Evolutionary conservation across 352 stramenopile genomes (phyloP), one percentile per base, ranked within the genome.

Genomic region (Phytophthora agathidicida): DNA sequence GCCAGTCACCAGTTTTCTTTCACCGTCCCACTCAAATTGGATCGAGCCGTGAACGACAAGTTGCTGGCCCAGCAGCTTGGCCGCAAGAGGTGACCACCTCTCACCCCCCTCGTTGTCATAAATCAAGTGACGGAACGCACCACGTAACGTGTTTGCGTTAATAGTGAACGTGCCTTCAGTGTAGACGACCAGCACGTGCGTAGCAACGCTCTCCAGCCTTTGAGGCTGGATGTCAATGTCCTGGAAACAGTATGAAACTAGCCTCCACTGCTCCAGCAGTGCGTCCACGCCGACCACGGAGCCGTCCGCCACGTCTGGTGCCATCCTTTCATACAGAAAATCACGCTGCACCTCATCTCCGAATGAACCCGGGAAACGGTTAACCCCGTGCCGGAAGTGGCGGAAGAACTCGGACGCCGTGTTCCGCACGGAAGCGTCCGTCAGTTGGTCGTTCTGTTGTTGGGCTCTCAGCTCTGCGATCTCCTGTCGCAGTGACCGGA

Each of bases 21-120:
- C n/a, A 9, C 1, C 13, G 26, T 48, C 48, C 48, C 48, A 48
- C 26, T 32, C 3, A 20, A 57, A 57, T 6, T 7, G 10, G 7
- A 57, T 36, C 4, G 48, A 47, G 0, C 48, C 48, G 3, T 22
- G 36, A 16, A 57, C 26, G 26, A 48, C 35, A 17, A 57, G 48
- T 13, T 48, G 9, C 7, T 27, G 10, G 3, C 9, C 36, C 8
- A 46, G 37, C 26, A 57, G 4, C 3, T 7, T 37, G 7, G 6
- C 23, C 11, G 24, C 47, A 19, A 56, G 35, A n/a, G 46, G 32
- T 5, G 33, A 38, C 32, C 24, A 28, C 8, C 16, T 24, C 3
- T 17, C 42, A 17, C 37, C 37, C 7, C 13, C 17, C 9, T 10
- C 13, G 22, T 20, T 20, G 13, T 9, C 37, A 8, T 44, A 35